Conservation (phyloP, 2,329 filamentous ascomycete species). For the Aspergillus melleus region DNA sequence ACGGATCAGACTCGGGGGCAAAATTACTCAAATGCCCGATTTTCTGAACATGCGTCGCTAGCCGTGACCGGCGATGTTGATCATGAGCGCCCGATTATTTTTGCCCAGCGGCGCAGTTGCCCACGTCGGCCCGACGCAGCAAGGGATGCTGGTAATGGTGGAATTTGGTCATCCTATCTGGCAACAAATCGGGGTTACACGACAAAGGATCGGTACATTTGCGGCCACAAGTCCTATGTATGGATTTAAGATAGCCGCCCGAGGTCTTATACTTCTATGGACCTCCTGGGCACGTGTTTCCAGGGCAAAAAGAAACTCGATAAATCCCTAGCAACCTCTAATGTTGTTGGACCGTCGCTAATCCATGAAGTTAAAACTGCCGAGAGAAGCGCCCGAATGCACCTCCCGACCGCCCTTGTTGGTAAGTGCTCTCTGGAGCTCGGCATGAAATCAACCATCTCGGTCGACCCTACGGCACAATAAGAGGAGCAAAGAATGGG, state of each 20-base stretch:
- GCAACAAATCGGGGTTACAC: too few relatives aligned
- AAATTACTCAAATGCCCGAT: background rate
- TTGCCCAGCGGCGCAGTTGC: background rate
- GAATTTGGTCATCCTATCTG: too few relatives aligned
- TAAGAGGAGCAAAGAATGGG: background rate
- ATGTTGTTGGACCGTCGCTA: background rate
- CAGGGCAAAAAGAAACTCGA: background rate
- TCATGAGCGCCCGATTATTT: background rate
- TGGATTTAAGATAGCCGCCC: too few relatives aligned
- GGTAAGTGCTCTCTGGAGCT: background rate
- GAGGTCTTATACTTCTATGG: background rate
- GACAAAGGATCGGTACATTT: too few relatives aligned
- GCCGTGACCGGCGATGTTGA: background rate
- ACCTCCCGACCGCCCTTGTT: background rate
- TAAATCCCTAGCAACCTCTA: background rate
- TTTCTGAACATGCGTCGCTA: background rate
- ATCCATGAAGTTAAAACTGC: background rate
- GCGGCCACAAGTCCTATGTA: too few relatives aligned
- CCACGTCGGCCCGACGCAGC: background rate
- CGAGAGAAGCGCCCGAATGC: background rate
- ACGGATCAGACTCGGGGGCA: background rate
- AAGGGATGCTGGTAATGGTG: too few relatives aligned
- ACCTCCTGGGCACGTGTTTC: background rate
- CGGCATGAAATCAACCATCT: background rate
- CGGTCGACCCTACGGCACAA: background rate